phyloP scores from a whole-genome alignment of 306 rosid species.

The Vigna hirtella region DNA sequence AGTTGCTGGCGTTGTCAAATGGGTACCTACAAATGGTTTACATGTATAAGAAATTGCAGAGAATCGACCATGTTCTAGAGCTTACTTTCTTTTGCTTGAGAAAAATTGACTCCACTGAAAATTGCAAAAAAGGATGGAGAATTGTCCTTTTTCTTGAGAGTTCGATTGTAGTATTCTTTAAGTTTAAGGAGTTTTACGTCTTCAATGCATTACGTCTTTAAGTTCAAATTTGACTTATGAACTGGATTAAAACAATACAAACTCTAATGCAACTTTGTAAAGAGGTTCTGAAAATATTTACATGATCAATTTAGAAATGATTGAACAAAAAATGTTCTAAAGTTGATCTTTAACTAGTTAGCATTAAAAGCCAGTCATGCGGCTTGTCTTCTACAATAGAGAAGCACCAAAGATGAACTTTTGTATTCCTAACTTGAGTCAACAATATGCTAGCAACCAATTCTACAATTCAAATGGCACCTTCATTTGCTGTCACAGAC shows the following conservation, averaged over 20 bases:
- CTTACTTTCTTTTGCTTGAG: not conserved
- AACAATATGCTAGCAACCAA: not conserved
- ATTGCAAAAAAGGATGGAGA: no score
- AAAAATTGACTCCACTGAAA: not conserved
- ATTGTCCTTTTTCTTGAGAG: no score
- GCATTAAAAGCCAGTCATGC: not conserved
- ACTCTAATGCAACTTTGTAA: not conserved
- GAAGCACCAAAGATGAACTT: not conserved
- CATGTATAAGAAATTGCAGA: not conserved
- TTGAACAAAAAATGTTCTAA: constrained; percentile 1
- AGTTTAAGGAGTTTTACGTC: no score
- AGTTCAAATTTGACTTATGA: not conserved
- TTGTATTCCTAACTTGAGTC: not conserved
- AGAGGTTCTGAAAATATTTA: constrained; percentile 1
- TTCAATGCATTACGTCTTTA: not conserved
- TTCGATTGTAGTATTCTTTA: not conserved
- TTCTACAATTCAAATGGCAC: not conserved
- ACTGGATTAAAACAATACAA: not conserved
- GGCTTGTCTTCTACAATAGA: not conserved
- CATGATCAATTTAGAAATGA: not conserved
- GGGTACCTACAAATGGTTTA: not conserved
- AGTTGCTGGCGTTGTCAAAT: not conserved
- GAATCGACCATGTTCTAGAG: not conserved
- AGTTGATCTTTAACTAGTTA: not conserved
- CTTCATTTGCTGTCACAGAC: not conserved